A percentile compares a stretch with the other conserved stretches of the same genome.
phyloP scores from a whole-genome alignment of 305 asterid species.

The Rubia tinctorum region DNA sequence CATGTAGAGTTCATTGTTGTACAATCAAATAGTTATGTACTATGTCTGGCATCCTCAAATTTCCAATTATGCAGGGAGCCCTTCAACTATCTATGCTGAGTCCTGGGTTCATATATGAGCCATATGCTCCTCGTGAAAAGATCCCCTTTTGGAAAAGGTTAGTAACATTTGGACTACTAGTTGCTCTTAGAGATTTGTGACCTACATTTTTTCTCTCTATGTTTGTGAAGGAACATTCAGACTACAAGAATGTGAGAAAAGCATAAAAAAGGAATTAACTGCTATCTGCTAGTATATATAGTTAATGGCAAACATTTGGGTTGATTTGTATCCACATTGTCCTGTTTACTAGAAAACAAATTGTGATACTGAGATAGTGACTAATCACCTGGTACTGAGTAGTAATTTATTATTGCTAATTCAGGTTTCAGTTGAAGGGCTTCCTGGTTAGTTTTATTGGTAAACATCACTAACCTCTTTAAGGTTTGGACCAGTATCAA shows the following conservation, averaged over 20 bases:
- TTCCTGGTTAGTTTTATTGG: not conserved
- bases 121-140: constrained; percentile 70
- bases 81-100: constrained; percentile 60
- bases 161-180: constrained; percentile 18
- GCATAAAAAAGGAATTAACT: not conserved
- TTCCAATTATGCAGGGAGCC: constrained; percentile 54
- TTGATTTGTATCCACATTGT: not conserved
- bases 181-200: not conserved
- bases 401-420: not conserved
- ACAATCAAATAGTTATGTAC: not conserved
- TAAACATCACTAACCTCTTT: not conserved
- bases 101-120: constrained; percentile 89
- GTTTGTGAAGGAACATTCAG: not conserved
- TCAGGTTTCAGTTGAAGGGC: not conserved
- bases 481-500: not conserved
- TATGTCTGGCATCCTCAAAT: constrained; percentile 9
- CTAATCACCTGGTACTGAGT: not conserved
- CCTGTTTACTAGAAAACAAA: not conserved
- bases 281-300: too few relatives aligned
- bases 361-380: not conserved
- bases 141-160: constrained; percentile 76
- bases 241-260: not conserved
- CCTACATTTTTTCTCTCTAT: not conserved
- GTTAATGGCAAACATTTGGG: too few relatives aligned
- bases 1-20: not conserved